These are phyloP conservation scores for Rhodomyrtus tomentosa DNA, from an alignment of 345 rosid genomes.

Conservation along the genomic window DNA sequence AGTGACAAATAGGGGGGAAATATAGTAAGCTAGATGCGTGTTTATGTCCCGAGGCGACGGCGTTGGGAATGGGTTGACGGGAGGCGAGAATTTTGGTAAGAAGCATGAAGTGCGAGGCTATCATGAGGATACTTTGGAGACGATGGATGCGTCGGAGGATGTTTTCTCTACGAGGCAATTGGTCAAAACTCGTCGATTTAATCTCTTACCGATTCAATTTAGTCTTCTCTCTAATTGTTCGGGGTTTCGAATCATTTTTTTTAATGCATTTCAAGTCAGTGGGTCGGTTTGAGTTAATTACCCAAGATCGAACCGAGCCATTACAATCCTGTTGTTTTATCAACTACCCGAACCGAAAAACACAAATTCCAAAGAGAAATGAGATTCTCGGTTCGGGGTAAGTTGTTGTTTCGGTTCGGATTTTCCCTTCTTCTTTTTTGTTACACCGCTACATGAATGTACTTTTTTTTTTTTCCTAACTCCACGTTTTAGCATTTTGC, in stretches of 20 bases:
- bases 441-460: too few relatives aligned
- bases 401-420: too few relatives aligned
- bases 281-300: neutral
- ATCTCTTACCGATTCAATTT: neutral
- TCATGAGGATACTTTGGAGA: neutral
- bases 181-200: neutral
- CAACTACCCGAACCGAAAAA: accelerated
- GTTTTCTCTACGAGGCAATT: accelerated
- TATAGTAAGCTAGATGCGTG: too few relatives aligned
- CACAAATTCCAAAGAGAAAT: too few relatives aligned
- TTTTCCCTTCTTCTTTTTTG: too few relatives aligned
- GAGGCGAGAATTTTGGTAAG: neutral
- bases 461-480: neutral
- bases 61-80: neutral
- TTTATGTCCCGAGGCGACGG: too few relatives aligned
- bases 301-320: accelerated
- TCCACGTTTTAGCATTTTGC: neutral
- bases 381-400: too few relatives aligned
- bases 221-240: neutral
- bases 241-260: accelerated
- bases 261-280: neutral
- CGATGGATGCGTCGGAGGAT: neutral
- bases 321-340: neutral
- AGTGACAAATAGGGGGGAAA: too few relatives aligned
- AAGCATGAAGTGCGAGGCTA: neutral